A percentile compares a stretch with the other conserved stretches of the same genome.
phyloP scores from a whole-genome alignment of 169 alveolate species.

The Plasmodium yoelii region DNA sequence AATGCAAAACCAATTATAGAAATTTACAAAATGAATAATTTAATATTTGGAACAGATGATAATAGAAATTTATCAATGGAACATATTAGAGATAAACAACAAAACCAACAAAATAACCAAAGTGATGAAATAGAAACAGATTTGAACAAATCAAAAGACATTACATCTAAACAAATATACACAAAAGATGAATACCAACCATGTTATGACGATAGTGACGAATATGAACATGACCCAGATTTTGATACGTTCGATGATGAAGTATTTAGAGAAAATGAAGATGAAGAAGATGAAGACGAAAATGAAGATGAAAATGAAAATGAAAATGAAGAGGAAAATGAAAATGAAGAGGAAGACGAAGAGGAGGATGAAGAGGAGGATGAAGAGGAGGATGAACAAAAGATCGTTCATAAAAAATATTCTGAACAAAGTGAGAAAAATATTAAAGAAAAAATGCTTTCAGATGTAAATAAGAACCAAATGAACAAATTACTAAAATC shows the following conservation, averaged over 20 bases:
- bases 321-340: constrained; percentile 1
- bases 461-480: too few relatives aligned
- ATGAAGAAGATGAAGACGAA: constrained; percentile 9
- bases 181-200: neutral
- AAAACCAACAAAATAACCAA: too few relatives aligned
- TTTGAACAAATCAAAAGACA: too few relatives aligned
- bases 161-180: too few relatives aligned
- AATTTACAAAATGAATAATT: neutral
- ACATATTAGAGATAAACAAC: too few relatives aligned
- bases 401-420: too few relatives aligned
- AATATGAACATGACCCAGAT: constrained; percentile 4
- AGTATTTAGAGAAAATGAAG: constrained; percentile 4
- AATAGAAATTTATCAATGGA: neutral
- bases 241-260: constrained; percentile 9
- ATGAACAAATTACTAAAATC: too few relatives aligned
- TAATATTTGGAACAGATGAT: neutral
- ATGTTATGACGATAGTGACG: neutral
- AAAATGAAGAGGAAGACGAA: neutral
- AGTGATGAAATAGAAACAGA: too few relatives aligned
- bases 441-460: neutral
- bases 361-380: neutral
- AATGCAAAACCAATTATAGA: constrained; percentile 45
- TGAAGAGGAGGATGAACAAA: neutral
- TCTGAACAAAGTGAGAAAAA: neutral
- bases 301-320: neutral